Percentiles rank a stretch among this genome's conserved stretches.
phyloP scores from a whole-genome alignment of 2,329 filamentous ascomycete species.

The Botrytis medusae region DNA sequence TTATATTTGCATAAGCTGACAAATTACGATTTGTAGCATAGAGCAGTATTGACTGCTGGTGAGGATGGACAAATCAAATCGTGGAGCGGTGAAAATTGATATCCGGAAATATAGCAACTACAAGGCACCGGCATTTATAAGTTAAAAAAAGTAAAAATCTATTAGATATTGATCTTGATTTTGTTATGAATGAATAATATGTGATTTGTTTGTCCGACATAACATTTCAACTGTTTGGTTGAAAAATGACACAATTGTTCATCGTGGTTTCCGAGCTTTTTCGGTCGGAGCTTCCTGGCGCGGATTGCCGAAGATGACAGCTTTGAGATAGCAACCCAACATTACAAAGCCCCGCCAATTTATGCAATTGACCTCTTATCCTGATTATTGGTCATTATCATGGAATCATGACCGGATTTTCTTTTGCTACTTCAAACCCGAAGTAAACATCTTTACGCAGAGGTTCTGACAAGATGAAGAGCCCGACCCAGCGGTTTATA shows the following conservation, averaged over 20 bases:
- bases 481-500: conserved; percentile 33
- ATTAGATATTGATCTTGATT: neutral
- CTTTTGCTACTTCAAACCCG: conserved; percentile 30
- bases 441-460: conserved; percentile 32
- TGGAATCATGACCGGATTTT: conserved; percentile 33
- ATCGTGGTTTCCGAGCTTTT: conserved; percentile 7
- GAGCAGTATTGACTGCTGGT: conserved; percentile 43
- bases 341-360: conserved; percentile 27
- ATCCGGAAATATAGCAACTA: neutral
- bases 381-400: conserved; percentile 25
- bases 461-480: conserved; percentile 37
- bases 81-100: conserved; percentile 39
- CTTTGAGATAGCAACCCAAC: conserved; percentile 25
- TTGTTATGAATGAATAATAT: neutral
- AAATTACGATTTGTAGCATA: conserved; percentile 30
- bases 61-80: conserved; percentile 45
- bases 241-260: neutral
- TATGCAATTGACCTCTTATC: conserved; percentile 20
- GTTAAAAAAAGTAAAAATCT: neutral
- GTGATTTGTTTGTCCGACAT: neutral
- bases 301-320: conserved; percentile 34
- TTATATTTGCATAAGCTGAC: neutral
- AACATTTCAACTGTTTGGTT: neutral
- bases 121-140: neutral
- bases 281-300: conserved; percentile 19